These are phyloP conservation scores for Xylaria sp. DNA, from an alignment of 2,329 filamentous ascomycete genomes.

Conservation along the genomic window DNA sequence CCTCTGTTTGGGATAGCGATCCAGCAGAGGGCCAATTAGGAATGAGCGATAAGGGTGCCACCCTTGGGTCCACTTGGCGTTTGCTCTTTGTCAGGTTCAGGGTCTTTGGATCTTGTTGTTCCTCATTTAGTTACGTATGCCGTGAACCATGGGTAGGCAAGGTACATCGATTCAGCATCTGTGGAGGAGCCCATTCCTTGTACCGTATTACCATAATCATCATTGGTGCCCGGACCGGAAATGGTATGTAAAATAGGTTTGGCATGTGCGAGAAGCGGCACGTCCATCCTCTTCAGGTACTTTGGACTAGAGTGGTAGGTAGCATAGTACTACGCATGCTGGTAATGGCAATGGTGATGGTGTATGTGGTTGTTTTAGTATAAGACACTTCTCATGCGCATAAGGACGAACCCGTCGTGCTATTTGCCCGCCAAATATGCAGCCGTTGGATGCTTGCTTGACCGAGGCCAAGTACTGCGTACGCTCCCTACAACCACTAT, in stretches of 20 bases:
- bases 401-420: background rate
- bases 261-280: background rate
- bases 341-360: too few relatives aligned
- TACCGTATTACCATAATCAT: background rate
- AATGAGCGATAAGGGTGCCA: conserved; percentile 28
- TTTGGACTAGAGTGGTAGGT: too few relatives aligned
- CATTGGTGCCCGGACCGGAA: background rate
- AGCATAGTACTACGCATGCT: too few relatives aligned
- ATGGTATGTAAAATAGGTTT: background rate
- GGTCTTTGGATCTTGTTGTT: conserved; percentile 16
- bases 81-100: conserved; percentile 21
- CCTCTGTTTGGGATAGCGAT: background rate
- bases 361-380: too few relatives aligned
- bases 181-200: background rate
- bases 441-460: conserved; percentile 19
- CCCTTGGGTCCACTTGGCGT: conserved; percentile 3
- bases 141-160: background rate
- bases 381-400: background rate
- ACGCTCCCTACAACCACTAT: background rate
- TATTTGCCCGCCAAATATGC: background rate
- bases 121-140: conserved; percentile 2
- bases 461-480: conserved; percentile 19
- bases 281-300: too few relatives aligned
- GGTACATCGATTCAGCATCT: background rate
- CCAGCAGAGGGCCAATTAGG: conserved; percentile 20